A percentile compares a stretch with the other conserved stretches of the same genome.
These are phyloP conservation scores for Onygenales sp. DNA, from an alignment of 2,329 filamentous ascomycete genomes.

Conservation along the genomic window DNA sequence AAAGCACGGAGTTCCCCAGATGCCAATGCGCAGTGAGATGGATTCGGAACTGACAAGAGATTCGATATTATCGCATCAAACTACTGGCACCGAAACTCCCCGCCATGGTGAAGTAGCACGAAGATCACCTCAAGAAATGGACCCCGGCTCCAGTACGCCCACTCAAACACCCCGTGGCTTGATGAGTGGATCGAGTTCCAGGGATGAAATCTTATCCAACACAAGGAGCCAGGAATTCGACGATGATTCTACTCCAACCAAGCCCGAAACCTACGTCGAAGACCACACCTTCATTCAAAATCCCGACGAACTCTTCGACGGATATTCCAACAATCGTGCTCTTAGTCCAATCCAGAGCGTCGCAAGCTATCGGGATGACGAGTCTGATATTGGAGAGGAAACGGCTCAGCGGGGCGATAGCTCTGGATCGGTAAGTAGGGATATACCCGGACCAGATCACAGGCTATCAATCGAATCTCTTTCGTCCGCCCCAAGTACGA, in stretches of 20 bases:
- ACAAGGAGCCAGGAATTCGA: background rate
- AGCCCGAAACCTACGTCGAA: background rate
- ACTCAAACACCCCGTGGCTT: constrained; percentile 39
- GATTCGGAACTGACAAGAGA: constrained; percentile 80
- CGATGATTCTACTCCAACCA: constrained; percentile 2
- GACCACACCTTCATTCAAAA: background rate
- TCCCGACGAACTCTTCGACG: constrained; percentile 34
- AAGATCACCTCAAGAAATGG: constrained; percentile 42
- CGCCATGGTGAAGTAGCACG: constrained; percentile 57
- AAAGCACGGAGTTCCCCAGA: constrained; percentile 59
- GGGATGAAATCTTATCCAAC: background rate
- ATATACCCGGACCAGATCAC: constrained; percentile 17
- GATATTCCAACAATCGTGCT: constrained; percentile 53
- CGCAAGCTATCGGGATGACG: constrained; percentile 70
- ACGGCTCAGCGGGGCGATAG: constrained; percentile 43
- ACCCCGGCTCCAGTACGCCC: constrained; percentile 51
- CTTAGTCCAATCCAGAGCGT: constrained; percentile 89
- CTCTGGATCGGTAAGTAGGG: constrained; percentile 51
- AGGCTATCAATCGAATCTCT: constrained; percentile 49
- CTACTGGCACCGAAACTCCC: constrained; percentile 61
- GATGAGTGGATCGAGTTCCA: constrained; percentile 6
- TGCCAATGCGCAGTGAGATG: constrained; percentile 82
- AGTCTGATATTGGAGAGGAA: constrained; percentile 52
- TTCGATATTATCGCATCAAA: constrained; percentile 75
- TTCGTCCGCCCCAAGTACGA: constrained; percentile 49